Conservation (phyloP, 345 rosid species). For the Acer saccharum region DNA sequence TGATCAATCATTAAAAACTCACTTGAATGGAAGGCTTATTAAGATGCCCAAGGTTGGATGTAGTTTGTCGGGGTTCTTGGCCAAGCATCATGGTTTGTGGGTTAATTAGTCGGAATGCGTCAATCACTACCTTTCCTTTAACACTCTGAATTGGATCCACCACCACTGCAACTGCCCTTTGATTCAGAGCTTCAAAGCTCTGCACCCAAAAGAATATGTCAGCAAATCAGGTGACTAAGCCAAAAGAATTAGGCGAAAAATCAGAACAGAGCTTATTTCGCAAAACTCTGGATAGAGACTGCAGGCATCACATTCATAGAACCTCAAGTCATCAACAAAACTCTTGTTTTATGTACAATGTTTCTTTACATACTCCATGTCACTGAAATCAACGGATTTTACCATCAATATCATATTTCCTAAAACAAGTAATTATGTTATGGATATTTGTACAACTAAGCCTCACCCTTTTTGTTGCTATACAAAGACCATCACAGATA, state of each 20-base stretch:
- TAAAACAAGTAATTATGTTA: too few species aligned
- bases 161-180: slow-evolving; percentile 97
- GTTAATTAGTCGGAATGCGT: slow-evolving; percentile 93
- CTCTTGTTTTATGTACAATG: not conserved
- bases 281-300: not conserved
- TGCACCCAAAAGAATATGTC: slow-evolving; percentile 30
- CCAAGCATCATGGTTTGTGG: slow-evolving; percentile 99
- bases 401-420: too few species aligned
- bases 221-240: not conserved
- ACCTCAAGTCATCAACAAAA: not conserved
- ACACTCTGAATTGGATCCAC: slow-evolving; percentile 99
- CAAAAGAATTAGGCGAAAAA: not conserved
- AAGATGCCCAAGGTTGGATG: slow-evolving; percentile 97
- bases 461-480: too few species aligned
- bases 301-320: not conserved
- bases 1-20: slow-evolving; percentile 19
- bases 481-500: not conserved
- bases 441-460: too few species aligned
- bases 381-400: not conserved
- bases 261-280: not conserved
- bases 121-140: slow-evolving; percentile 97
- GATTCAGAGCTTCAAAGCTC: slow-evolving; percentile 99
- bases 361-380: not conserved
- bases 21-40: slow-evolving; percentile 99
- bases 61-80: slow-evolving; percentile 98